These are phyloP conservation scores for Theobroma cacao DNA, from an alignment of 345 rosid genomes.

Conservation along the genomic window DNA sequence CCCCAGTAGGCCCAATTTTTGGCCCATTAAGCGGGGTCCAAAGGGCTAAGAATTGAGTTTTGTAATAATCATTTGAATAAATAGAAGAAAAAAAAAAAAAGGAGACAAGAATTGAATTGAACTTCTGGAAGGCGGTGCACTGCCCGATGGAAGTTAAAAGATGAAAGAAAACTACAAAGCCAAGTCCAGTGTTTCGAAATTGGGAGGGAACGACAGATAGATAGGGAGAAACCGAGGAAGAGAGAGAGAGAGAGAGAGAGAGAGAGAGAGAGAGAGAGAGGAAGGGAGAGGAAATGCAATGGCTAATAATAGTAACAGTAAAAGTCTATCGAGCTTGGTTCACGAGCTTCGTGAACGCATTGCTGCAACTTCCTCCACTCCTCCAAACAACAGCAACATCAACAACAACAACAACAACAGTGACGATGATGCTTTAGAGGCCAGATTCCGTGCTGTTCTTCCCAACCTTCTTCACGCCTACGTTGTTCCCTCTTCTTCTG, in stretches of 20 bases:
- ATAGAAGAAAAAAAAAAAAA: too few relatives aligned
- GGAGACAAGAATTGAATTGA: too few relatives aligned
- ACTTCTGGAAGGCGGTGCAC: too few relatives aligned
- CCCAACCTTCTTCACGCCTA: slow-evolving; percentile 72
- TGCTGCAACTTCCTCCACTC: slow-evolving; percentile 65
- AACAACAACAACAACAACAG: slow-evolving; percentile 24
- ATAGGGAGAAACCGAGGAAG: not conserved
- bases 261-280: not conserved
- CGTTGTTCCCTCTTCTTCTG: slow-evolving; percentile 73
- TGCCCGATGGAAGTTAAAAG: too few relatives aligned
- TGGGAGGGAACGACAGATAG: not conserved
- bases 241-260: not conserved
- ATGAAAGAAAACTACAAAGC: not conserved
- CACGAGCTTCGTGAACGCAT: slow-evolving; percentile 85
- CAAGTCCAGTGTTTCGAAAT: not conserved
- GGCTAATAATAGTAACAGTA: slow-evolving; percentile 28
- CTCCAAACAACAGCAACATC: slow-evolving; percentile 26
- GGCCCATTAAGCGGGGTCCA: too few relatives aligned
- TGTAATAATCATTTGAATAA: too few relatives aligned
- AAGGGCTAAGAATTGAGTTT: too few relatives aligned
- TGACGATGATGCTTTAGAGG: slow-evolving; percentile 60
- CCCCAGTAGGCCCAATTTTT: too few relatives aligned
- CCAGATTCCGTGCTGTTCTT: slow-evolving; percentile 70
- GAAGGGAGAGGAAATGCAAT: slow-evolving; percentile 7
- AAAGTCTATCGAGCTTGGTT: slow-evolving; percentile 63